Base-by-base conservation (phyloP, 768 basidiomycete genomes). In the Mycena galericulata region DNA sequence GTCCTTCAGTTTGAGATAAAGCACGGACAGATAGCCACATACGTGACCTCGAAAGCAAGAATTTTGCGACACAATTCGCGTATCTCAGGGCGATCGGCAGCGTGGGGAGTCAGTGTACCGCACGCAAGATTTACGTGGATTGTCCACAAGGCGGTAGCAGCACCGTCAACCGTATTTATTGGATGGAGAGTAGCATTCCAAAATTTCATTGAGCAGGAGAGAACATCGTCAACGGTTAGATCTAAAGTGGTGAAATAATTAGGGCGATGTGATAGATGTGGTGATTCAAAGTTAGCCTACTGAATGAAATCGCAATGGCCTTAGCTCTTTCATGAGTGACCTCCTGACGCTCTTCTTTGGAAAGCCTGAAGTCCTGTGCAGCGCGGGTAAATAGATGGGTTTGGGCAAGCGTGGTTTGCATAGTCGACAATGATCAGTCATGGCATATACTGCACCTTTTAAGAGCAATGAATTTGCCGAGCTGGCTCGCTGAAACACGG, bases 81-180 rank as follows among this genome's bases (percentile, higher is more conserved):
- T 11, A 78, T 54, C 43, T 78, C 75, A 2, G 75, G 74, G 12
- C 76, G 72, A 22, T 64, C 53, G 4, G 51, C 47, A 17, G 70
- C 72, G 40, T 72, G 78, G 5, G 59, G 72, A 18, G 73, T 74
- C 22, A 83, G 55, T 0, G 82, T 82, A 8, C 82, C 82, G n/a
- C 72, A 74, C 18, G 69, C 74, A 20, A 82, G 74, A 40, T 82
- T 82, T 53, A 77, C 75, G 43, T 83, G 82, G 15, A 82, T 77
- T 2, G 79, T 78, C 40, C 77, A 72, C 17, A 83, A 67, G 1
- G 79, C 78, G 3, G 67, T 69, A 2, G 77, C 75, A 2, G 75
- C 80, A 12, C 75, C 78, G 68, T 82, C 82, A n/a, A 78, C 32
- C 7, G 56, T 26, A 14, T 62, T 58, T 15, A 80, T 78, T 5